phyloP scores from a whole-genome alignment of 1,284 basidiomycete genomes.

The Ustilago sp. region DNA sequence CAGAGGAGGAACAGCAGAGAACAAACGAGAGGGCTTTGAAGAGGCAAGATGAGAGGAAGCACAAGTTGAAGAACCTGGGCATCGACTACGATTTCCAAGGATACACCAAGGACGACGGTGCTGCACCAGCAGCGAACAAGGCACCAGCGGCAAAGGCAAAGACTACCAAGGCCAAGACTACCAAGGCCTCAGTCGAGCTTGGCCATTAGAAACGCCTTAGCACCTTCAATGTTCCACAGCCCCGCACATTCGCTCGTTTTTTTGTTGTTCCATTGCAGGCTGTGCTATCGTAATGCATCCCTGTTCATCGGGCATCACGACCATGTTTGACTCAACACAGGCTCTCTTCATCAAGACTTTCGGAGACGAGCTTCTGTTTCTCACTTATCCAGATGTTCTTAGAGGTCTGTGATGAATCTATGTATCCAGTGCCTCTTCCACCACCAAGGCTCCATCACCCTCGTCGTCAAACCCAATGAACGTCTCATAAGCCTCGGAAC shows the following conservation, averaged over 20 bases:
- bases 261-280: neutral
- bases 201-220: neutral
- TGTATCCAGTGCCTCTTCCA: neutral
- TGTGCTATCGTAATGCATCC: conserved; percentile 15
- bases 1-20: conserved; percentile 78
- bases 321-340: neutral
- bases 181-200: conserved; percentile 15
- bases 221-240: neutral
- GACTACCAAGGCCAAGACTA: conserved; percentile 17
- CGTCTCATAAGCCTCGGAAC: conserved; percentile 41
- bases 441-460: neutral
- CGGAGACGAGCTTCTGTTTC: too few relatives aligned
- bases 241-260: neutral
- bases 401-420: neutral
- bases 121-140: conserved; percentile 10
- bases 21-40: conserved; percentile 80
- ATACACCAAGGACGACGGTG: conserved; percentile 53
- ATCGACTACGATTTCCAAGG: conserved; percentile 89
- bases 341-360: neutral
- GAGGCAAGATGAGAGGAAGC: conserved; percentile 82
- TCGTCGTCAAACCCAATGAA: conserved; percentile 34
- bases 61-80: conserved; percentile 82
- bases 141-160: conserved; percentile 6
- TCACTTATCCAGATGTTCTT: neutral
- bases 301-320: neutral